These are phyloP conservation scores for Fusarium nanum DNA, from an alignment of 2,329 filamentous ascomycete genomes.

Conservation along the genomic window DNA sequence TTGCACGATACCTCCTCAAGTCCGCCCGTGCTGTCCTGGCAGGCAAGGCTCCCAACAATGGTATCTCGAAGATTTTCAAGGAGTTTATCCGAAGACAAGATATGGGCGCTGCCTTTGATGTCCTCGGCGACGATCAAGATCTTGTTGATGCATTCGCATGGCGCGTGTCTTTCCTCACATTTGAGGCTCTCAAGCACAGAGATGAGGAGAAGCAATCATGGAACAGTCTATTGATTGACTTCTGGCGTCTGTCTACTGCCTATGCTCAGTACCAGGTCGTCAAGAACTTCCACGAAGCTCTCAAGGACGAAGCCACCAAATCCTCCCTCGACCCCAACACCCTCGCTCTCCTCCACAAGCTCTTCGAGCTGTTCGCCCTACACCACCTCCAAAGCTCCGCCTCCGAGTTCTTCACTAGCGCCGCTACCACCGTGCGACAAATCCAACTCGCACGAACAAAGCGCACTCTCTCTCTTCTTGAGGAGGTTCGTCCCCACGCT, in stretches of 20 bases:
- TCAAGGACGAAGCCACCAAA: constrained; percentile 59
- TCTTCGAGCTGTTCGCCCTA: constrained; percentile 85
- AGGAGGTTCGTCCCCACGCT: constrained; percentile 79
- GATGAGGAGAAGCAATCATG: constrained; percentile 80
- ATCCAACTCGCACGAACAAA: constrained; percentile 76
- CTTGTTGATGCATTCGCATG: constrained; percentile 80
- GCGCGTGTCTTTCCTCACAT: constrained; percentile 79
- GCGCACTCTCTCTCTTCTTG: constrained; percentile 75
- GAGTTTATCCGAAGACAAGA: constrained; percentile 74
- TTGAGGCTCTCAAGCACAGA: constrained; percentile 78
- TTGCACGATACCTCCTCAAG: constrained; percentile 81
- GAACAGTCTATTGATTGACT: constrained; percentile 82
- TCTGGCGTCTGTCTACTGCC: constrained; percentile 79
- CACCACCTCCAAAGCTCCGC: constrained; percentile 72
- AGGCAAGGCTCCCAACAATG: constrained; percentile 60
- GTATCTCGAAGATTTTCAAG: constrained; percentile 66
- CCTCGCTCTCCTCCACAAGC: constrained; percentile 70
- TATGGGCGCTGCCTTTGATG: constrained; percentile 78
- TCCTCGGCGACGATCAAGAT: constrained; percentile 76
- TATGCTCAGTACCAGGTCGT: constrained; percentile 83
- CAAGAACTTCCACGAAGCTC: constrained; percentile 72
- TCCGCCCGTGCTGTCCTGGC: constrained; percentile 76
- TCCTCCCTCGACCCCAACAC: constrained; percentile 68
- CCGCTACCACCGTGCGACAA: constrained; percentile 77
- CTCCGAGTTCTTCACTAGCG: constrained; percentile 77